phyloP scores from a whole-genome alignment of 345 rosid genomes.

The Gynandropsis gynandra region DNA sequence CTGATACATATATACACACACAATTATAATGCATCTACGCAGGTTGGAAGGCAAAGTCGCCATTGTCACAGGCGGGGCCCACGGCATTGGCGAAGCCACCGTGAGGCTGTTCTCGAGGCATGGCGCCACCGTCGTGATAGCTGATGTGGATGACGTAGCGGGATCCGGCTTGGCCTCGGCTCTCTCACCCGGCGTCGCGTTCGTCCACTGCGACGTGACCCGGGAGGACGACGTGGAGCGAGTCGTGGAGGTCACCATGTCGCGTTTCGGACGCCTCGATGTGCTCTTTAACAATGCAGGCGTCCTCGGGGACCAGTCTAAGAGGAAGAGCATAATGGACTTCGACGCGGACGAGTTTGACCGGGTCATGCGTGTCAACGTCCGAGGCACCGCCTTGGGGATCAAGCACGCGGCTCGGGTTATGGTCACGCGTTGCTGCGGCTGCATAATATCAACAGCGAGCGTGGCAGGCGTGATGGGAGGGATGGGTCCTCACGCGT shows the following conservation, averaged over 20 bases:
- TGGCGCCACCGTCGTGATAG: conserved; percentile 75
- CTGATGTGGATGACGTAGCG: conserved; percentile 49
- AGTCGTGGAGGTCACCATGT: conserved; percentile 40
- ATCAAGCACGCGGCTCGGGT: conserved; percentile 81
- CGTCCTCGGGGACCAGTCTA: conserved; percentile 56
- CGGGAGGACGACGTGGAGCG: conserved; percentile 55
- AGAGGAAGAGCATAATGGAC: conserved; percentile 60
- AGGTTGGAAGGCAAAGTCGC: conserved; percentile 84
- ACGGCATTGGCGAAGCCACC: conserved; percentile 78
- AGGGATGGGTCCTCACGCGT: conserved; percentile 81
- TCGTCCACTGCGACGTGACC: conserved; percentile 61
- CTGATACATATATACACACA: background rate
- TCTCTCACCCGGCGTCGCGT: conserved; percentile 40
- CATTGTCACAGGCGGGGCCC: conserved; percentile 72
- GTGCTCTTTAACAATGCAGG: conserved; percentile 81
- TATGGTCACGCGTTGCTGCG: conserved; percentile 49
- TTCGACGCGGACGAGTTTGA: conserved; percentile 65
- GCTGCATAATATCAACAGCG: conserved; percentile 65
- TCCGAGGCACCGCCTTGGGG: conserved; percentile 55
- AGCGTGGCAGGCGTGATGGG: conserved; percentile 85
- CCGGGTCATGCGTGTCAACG: conserved; percentile 59
- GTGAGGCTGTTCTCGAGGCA: conserved; percentile 53
- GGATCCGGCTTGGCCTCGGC: conserved; percentile 46
- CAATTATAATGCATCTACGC: background rate
- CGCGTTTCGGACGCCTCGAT: conserved; percentile 48